A percentile compares a stretch with the other conserved stretches of the same genome.
Evolutionary conservation across 177 flowering plant genomes (phyloP).

Genomic region (Vitis hybrid): DNA sequence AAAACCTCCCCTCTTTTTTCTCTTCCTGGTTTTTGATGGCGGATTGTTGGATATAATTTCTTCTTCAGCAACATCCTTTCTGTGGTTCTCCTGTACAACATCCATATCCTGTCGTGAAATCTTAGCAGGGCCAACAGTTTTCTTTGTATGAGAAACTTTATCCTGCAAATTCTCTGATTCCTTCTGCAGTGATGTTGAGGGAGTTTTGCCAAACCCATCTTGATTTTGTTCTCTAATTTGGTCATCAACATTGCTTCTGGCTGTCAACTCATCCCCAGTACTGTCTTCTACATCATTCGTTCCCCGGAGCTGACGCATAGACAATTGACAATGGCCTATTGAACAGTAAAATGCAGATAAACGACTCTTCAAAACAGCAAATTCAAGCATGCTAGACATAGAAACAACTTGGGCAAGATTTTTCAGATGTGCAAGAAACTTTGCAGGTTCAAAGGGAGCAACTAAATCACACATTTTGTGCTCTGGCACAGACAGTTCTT

Average conservation of each 20-base stretch:
- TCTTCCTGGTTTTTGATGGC: conserved; percentile 19
- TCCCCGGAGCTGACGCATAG: conserved; percentile 31
- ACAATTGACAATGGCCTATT: conserved; percentile 53
- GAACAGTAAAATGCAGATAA: conserved; percentile 53
- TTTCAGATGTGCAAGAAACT: conserved; percentile 38
- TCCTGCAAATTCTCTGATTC: conserved; percentile 2
- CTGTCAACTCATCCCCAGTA: conserved; percentile 6
- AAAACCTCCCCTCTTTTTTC: conserved; percentile 16
- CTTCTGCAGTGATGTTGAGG: not conserved
- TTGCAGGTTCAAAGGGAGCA: conserved; percentile 43
- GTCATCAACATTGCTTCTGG: conserved; percentile 9
- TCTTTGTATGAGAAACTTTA: conserved; percentile 23
- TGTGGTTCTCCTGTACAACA: conserved; percentile 13
- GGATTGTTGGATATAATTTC: conserved; percentile 8
- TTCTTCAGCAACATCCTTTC: conserved; percentile 12
- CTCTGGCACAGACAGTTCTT: conserved; percentile 24
- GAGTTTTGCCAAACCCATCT: conserved; percentile 20
- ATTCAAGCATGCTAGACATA: conserved; percentile 38
- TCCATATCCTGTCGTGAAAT: conserved; percentile 21
- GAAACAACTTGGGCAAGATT: conserved; percentile 36
- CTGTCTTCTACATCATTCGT: conserved; percentile 20
- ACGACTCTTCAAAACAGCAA: conserved; percentile 30
- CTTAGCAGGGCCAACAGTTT: conserved; percentile 34
- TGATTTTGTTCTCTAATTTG: conserved; percentile 5
- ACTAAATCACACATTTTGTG: conserved; percentile 23